phyloP scores from a whole-genome alignment of 139 green algal species.

The Chlorella ohadii region DNA sequence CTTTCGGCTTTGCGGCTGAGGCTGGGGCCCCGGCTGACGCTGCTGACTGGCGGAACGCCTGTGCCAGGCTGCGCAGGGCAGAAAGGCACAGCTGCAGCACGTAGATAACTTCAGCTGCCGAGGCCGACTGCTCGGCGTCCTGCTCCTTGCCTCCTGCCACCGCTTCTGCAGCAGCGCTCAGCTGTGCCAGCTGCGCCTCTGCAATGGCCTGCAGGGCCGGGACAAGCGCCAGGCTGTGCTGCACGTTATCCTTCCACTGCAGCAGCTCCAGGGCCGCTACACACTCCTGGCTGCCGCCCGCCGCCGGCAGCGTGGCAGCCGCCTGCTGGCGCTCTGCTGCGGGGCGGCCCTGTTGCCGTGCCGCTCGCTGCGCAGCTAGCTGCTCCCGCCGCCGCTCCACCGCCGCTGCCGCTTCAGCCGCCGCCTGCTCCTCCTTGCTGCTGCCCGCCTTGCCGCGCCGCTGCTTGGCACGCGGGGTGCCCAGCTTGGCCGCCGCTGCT shows the following conservation, averaged over 20 bases:
- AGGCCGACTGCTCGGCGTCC: background rate
- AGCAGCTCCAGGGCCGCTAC: constrained; percentile 67
- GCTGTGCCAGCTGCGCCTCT: constrained; percentile 19
- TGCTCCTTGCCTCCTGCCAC: background rate
- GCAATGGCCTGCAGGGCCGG: constrained; percentile 39
- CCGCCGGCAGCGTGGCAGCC: background rate
- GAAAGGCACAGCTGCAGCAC: constrained; percentile 64
- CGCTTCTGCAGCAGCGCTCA: constrained; percentile 14
- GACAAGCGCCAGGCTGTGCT: constrained; percentile 31
- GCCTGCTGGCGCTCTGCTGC: background rate
- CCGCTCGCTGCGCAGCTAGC: constrained; percentile 7
- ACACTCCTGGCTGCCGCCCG: background rate
- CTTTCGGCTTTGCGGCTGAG: background rate
- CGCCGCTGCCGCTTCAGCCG: background rate
- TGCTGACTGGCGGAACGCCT: background rate
- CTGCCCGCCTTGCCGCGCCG: background rate
- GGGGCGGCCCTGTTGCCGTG: constrained; percentile 6
- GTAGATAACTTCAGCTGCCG: constrained; percentile 54
- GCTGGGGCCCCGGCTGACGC: background rate
- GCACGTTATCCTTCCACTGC: constrained; percentile 63
- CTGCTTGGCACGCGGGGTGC: background rate
- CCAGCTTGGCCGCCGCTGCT: constrained; percentile 4
- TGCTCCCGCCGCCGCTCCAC: constrained; percentile 2
- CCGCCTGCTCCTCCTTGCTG: background rate
- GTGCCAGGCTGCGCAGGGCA: constrained; percentile 49